phyloP scores from a whole-genome alignment of 2,329 filamentous ascomycete species.

The Trichoderma citrinoviride region DNA sequence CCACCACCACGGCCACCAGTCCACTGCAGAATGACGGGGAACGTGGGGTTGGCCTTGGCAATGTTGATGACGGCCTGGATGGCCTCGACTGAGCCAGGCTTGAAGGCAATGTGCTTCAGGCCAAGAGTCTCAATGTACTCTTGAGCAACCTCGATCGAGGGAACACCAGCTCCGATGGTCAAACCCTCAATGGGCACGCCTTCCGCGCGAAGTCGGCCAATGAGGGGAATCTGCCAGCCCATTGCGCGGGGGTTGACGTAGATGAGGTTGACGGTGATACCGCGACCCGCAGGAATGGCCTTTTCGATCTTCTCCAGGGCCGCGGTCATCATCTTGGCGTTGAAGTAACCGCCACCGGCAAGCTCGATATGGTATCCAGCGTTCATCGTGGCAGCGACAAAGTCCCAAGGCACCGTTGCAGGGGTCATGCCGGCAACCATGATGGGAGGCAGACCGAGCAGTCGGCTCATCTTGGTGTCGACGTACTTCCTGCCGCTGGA shows the following conservation, averaged over 20 bases:
- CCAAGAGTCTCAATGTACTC: slow-evolving; percentile 92
- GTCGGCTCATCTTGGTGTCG: slow-evolving; percentile 91
- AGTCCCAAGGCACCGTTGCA: slow-evolving; percentile 84
- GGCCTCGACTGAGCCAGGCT: slow-evolving; percentile 83
- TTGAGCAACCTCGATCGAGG: slow-evolving; percentile 87
- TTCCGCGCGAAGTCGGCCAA: slow-evolving; percentile 75
- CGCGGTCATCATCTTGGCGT: slow-evolving; percentile 75
- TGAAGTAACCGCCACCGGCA: slow-evolving; percentile 86
- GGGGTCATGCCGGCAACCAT: slow-evolving; percentile 96
- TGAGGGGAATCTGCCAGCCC: slow-evolving; percentile 86
- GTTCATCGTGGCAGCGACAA: slow-evolving; percentile 89
- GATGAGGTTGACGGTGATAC: slow-evolving; percentile 86
- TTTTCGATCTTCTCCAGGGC: slow-evolving; percentile 83
- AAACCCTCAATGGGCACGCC: slow-evolving; percentile 89
- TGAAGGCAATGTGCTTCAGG: slow-evolving; percentile 91
- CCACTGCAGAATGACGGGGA: slow-evolving; percentile 94
- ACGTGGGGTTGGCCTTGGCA: slow-evolving; percentile 87
- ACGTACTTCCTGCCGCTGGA: slow-evolving; percentile 87
- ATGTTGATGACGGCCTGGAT: slow-evolving; percentile 91
- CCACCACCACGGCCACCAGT: slow-evolving; percentile 91
- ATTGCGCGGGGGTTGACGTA: slow-evolving; percentile 88
- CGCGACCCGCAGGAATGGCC: slow-evolving; percentile 77
- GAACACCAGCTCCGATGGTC: slow-evolving; percentile 89
- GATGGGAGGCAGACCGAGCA: slow-evolving; percentile 80
- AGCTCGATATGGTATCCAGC: slow-evolving; percentile 93